A percentile compares a stretch with the other conserved stretches of the same genome.
These are phyloP conservation scores for Euclidium syriacum DNA, from an alignment of 345 rosid genomes.

Conservation along the genomic window DNA sequence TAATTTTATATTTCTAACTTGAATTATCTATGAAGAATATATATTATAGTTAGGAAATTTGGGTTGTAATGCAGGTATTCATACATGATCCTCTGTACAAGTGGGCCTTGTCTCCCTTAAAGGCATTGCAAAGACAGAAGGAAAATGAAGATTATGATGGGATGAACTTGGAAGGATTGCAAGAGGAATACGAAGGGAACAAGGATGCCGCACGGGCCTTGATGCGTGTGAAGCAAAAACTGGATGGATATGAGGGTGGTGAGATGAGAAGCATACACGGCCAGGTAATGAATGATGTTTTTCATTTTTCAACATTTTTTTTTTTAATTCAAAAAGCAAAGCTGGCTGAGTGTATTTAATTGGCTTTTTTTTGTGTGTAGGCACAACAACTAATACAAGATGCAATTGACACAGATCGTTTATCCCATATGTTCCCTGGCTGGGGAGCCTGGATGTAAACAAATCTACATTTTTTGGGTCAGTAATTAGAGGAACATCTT, in stretches of 20 bases:
- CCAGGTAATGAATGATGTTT: no score
- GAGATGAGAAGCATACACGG: conserved; percentile 92
- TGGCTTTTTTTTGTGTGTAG: conserved; percentile 28
- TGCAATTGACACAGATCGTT: conserved; percentile 78
- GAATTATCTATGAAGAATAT: no score
- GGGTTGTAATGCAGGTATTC: conserved; percentile 77
- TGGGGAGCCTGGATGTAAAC: conserved; percentile 93
- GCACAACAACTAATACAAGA: conserved; percentile 96
- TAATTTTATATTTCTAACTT: no score
- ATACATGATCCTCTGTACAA: conserved; percentile 97
- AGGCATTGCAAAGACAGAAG: conserved; percentile 99
- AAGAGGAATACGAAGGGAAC: conserved; percentile 81
- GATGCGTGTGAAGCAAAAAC: conserved; percentile 89
- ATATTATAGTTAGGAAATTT: no score
- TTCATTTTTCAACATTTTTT: no score
- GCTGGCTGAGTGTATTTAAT: conserved; percentile 6
- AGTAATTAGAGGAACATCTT: conserved; percentile 4
- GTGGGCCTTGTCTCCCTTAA: conserved; percentile 95
- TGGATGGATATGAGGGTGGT: conserved; percentile 96
- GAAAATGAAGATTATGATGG: conserved; percentile 68
- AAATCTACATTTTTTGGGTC: not conserved
- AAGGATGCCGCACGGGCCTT: conserved; percentile 93
- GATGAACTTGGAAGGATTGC: conserved; percentile 56
- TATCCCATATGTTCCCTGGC: conserved; percentile 86
- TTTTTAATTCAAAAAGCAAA: no score